phyloP scores from a whole-genome alignment of 345 rosid species.

The Leavenworthia alabamica region DNA sequence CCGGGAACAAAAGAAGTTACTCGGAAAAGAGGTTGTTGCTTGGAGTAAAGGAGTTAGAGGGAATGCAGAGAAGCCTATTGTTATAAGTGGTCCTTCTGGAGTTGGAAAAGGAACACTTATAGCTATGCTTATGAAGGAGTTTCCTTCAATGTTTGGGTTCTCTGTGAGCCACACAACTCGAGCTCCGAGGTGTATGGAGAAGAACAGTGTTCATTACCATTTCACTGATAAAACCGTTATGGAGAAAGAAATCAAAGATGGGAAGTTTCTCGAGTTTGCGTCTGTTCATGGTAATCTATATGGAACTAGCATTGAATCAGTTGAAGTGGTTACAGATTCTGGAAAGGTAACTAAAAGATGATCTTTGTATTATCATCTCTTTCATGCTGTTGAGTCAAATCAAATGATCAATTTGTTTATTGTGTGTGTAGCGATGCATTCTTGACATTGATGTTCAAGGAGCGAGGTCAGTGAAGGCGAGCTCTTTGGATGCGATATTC shows the following conservation, averaged over 20 bases:
- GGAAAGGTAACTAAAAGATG: slow-evolving; percentile 60
- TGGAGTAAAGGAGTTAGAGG: slow-evolving; percentile 90
- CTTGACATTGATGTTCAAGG: slow-evolving; percentile 99
- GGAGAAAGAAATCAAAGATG: slow-evolving; percentile 76
- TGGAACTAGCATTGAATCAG: slow-evolving; percentile 93
- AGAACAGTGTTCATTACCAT: slow-evolving; percentile 69
- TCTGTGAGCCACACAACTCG: slow-evolving; percentile 97
- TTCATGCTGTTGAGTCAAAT: not conserved
- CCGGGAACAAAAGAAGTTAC: slow-evolving; percentile 45
- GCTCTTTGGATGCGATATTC: slow-evolving; percentile 73
- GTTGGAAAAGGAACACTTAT: slow-evolving; percentile 94
- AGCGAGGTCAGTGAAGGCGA: slow-evolving; percentile 65
- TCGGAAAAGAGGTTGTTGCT: slow-evolving; percentile 71
- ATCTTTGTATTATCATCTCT: not conserved
- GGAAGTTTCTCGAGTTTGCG: slow-evolving; percentile 90
- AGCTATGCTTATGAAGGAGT: slow-evolving; percentile 72
- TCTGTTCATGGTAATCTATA: slow-evolving; percentile 85
- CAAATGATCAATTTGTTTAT: not conserved
- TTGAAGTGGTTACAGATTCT: slow-evolving; percentile 75
- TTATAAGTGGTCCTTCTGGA: slow-evolving; percentile 93
- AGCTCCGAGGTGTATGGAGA: slow-evolving; percentile 63
- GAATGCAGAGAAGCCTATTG: slow-evolving; percentile 66
- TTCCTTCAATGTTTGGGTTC: slow-evolving; percentile 84
- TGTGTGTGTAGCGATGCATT: slow-evolving; percentile 68
- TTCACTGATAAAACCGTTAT: slow-evolving; percentile 61